Percentiles rank a stretch among this genome's conserved stretches.
Conservation (phyloP, 2,329 filamentous ascomycete genomes). For the Ophiostoma perfectum region DNA sequence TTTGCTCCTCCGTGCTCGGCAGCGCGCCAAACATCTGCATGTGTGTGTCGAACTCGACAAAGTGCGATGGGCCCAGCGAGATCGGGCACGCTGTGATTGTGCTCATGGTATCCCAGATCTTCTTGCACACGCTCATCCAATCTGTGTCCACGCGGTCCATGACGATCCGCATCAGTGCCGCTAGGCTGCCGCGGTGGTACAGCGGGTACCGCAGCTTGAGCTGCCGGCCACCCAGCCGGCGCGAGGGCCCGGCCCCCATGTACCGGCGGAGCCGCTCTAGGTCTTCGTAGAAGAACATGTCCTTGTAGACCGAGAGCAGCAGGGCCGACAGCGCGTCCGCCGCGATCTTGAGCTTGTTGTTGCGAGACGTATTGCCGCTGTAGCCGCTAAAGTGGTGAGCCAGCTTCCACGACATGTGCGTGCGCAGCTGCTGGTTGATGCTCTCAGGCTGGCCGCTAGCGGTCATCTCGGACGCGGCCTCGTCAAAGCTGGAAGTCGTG, state of each 20-base stretch:
- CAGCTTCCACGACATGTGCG: slow-evolving; percentile 35
- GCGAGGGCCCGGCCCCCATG: neutral
- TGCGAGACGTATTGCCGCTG: slow-evolving; percentile 6
- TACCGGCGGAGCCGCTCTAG: neutral
- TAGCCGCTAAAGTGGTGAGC: slow-evolving; percentile 32
- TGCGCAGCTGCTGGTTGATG: slow-evolving; percentile 27
- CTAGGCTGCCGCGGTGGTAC: slow-evolving; percentile 39
- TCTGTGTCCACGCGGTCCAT: slow-evolving; percentile 35
- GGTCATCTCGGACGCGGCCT: slow-evolving; percentile 25
- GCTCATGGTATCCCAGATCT: slow-evolving; percentile 26
- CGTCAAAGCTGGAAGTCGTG: slow-evolving; percentile 37
- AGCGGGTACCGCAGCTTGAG: slow-evolving; percentile 22
- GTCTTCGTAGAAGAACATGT: slow-evolving; percentile 3
- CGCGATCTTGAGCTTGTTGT: neutral
- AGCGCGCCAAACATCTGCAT: neutral
- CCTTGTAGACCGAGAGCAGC: neutral
- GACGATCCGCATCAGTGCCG: slow-evolving; percentile 37
- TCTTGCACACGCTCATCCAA: neutral
- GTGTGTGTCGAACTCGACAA: neutral
- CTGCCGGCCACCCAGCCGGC: neutral
- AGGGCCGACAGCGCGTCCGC: neutral
- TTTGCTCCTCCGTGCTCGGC: neutral
- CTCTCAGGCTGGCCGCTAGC: slow-evolving; percentile 24
- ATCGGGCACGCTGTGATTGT: neutral
- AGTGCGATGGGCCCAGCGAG: neutral